Percentiles rank a stretch among this genome's conserved stretches.
Conservation (phyloP, 768 basidiomycete genomes). For the Mycena chlorophos region DNA sequence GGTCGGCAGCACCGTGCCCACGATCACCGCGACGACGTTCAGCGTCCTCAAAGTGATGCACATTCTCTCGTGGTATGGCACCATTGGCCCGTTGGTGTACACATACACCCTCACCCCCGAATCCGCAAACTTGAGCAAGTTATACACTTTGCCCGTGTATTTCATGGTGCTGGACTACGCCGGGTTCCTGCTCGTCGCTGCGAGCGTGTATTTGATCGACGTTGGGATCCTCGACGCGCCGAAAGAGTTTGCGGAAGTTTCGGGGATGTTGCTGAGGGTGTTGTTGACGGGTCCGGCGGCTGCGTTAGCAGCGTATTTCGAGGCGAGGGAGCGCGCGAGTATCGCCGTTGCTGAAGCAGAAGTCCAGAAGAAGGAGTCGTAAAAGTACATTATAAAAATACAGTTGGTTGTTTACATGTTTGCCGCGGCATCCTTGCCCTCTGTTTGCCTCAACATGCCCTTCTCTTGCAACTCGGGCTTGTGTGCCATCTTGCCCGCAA, state of each 20-base stretch:
- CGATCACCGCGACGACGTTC: slow-evolving; percentile 1
- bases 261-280: neutral
- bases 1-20: neutral
- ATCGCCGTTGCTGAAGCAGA: neutral
- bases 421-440: slow-evolving; percentile 52
- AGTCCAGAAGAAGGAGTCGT: neutral
- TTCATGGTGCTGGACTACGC: slow-evolving; percentile 14
- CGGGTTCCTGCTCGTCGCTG: neutral
- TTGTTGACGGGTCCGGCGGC: slow-evolving; percentile 4
- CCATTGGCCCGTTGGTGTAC: neutral
- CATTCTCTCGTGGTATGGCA: slow-evolving; percentile 9
- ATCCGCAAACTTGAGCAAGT: no score
- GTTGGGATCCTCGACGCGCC: neutral
- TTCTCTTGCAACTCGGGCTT: slow-evolving; percentile 56
- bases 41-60: slow-evolving; percentile 11
- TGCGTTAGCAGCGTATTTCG: slow-evolving; percentile 13
- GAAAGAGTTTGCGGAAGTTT: neutral
- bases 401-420: neutral
- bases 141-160: neutral
- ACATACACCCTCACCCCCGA: no score
- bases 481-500: slow-evolving; percentile 25
- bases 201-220: slow-evolving; percentile 10
- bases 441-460: slow-evolving; percentile 55
- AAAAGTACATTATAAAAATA: neutral
- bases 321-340: slow-evolving; percentile 3